Evolutionary conservation across 345 rosid genomes (phyloP), one percentile per base, ranked within the genome.

Genomic region (Heritiera fomes): DNA sequence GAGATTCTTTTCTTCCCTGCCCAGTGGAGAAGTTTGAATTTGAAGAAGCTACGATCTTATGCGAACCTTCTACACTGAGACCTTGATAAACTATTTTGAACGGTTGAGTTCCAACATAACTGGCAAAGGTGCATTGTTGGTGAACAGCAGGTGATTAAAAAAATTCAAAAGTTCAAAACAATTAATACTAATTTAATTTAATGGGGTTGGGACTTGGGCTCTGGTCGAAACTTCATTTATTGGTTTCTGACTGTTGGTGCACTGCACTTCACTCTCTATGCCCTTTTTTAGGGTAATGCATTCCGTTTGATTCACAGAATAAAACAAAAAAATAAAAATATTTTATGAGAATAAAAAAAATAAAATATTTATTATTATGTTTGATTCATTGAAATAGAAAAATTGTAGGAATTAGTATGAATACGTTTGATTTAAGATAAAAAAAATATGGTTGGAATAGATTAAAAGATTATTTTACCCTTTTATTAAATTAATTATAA

Each of bases 21-120:
- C 49, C 43, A 78, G 20, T n/a, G 4, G 43, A 56, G 76, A 60
- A 75, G n/a, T 75, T 61, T 23, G 68, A 75, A 60, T 60, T 75
- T 64, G 34, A 75, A 60, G 23, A 34, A 13, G 38, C 14, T 6
- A 13, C 0, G 38, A 59, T 75, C 69, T 6, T 5, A 9, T 75
- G 59, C 30, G 55, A 11, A 6, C 45, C 3, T 38, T 14, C 23
- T 59, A 30, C 1, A 1, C 12, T 23, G 6, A 47, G 38, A 28
- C 43, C 34, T 1, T 4, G 6, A 8, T 1, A 6, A 62, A 32
- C 18, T 13, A 14, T 71, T 49, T 12, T 30, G 43, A 13, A 2
- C 45, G 8, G 1, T 6, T 13, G 41, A 10, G 3, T 62, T 5
- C 1, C 7, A 62, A 30, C 7, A 30, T 5, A 30, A 62, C 7